Conservation (phyloP, 1,284 basidiomycete genomes). For the Tremellales sp. region DNA sequence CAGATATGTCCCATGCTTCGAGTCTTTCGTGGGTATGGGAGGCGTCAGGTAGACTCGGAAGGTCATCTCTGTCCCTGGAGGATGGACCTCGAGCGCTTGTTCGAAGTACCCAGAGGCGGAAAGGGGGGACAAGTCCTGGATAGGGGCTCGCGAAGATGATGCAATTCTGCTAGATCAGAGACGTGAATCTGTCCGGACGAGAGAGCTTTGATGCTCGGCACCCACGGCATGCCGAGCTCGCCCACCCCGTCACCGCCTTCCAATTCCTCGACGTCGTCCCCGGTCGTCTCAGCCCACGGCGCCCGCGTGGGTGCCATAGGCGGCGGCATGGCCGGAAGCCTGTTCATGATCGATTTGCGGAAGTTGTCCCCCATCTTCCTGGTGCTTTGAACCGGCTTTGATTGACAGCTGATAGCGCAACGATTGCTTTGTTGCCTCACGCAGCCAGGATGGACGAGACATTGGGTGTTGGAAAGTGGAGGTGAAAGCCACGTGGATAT, state of each 20-base stretch:
- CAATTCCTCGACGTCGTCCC: conserved; percentile 57
- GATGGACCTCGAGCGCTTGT: conserved; percentile 68
- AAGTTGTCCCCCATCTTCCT: conserved; percentile 44
- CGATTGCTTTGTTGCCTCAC: no score
- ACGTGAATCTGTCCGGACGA: background rate
- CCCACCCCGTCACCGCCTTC: conserved; percentile 63
- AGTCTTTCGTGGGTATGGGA: conserved; percentile 28
- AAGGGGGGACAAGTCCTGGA: conserved; percentile 59
- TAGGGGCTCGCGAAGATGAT: conserved; percentile 34
- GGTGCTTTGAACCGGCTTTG: no score
- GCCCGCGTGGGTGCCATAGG: conserved; percentile 24
- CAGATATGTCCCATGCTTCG: conserved; percentile 58
- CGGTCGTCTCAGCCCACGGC: conserved; percentile 41
- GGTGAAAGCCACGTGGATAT: no score
- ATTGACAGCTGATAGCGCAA: no score
- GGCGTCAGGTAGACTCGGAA: conserved; percentile 73
- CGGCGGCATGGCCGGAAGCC: conserved; percentile 37
- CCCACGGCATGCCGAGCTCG: conserved; percentile 53
- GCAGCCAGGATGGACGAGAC: no score
- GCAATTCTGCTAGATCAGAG: conserved; percentile 53
- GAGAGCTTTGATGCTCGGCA: no score
- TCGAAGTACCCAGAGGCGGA: conserved; percentile 70
- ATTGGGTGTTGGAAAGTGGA: no score
- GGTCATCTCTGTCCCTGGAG: conserved; percentile 60
- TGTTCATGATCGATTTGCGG: conserved; percentile 40